phyloP scores from a whole-genome alignment of 2,329 filamentous ascomycete species.

The Penicillium sp. region DNA sequence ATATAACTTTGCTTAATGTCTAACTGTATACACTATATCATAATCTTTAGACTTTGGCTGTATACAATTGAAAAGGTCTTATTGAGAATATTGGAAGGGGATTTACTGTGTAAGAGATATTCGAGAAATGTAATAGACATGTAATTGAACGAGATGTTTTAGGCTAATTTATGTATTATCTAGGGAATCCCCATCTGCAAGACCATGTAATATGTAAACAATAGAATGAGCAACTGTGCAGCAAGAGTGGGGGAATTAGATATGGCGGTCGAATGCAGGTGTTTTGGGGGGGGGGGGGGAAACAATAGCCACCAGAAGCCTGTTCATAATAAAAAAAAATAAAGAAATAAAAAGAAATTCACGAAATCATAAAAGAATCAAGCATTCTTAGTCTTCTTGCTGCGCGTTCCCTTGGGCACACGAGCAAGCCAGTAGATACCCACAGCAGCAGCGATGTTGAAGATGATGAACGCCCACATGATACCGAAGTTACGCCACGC shows the following conservation, averaged over 20 bases:
- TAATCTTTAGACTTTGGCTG: neutral
- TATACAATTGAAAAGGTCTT: neutral
- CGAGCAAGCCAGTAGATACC: conserved; percentile 63
- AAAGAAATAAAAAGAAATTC: neutral
- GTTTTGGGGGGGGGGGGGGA: neutral
- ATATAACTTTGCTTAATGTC: neutral
- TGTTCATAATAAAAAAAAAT: neutral
- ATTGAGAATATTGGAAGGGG: no score
- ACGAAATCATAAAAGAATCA: neutral
- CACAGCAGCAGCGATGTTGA: conserved; percentile 62
- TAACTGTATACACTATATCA: neutral
- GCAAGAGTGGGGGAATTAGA: neutral
- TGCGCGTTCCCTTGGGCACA: conserved; percentile 47
- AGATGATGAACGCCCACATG: conserved; percentile 64
- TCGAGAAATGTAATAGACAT: neutral
- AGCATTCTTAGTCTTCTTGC: conserved; percentile 23
- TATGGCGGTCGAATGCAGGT: neutral
- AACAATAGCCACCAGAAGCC: neutral
- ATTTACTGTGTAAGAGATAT: neutral
- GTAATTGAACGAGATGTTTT: neutral
- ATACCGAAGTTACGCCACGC: conserved; percentile 71
- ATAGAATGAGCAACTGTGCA: neutral
- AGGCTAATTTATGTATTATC: conserved; percentile 2
- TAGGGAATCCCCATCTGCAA: neutral
- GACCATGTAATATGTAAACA: neutral